Evolutionary conservation across 176 grass and related monocot genomes (phyloP).

Genomic region (Carex pumila): DNA sequence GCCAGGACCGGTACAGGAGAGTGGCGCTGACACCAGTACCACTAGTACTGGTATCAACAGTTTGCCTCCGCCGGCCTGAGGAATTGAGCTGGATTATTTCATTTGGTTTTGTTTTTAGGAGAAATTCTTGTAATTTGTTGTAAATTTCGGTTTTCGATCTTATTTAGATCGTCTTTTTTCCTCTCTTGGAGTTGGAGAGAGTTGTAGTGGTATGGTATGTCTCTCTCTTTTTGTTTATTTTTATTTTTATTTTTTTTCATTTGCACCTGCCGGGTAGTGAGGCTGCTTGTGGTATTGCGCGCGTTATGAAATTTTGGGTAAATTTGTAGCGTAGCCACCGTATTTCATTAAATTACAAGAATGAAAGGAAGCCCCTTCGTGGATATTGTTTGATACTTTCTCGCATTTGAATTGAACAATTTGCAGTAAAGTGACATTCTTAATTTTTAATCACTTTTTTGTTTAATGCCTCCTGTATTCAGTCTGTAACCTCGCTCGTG

Average conservation of each 20-base stretch:
- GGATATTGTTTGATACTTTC: neutral
- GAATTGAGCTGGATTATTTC: constrained; percentile 6
- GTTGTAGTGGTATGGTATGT: neutral
- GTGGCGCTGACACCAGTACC: neutral
- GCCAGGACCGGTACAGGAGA: neutral
- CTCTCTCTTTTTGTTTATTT: neutral
- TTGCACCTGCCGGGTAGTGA: neutral
- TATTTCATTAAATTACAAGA: neutral
- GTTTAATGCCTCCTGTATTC: neutral
- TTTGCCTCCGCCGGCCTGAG: constrained; percentile 4
- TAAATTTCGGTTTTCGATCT: constrained; percentile 25
- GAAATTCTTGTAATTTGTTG: constrained; percentile 30
- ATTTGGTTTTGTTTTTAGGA: constrained; percentile 13
- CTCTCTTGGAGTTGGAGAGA: constrained; percentile 12
- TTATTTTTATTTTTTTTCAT: constrained; percentile 2
- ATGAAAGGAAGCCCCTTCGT: neutral
- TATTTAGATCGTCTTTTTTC: constrained; percentile 26
- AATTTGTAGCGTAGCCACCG: neutral
- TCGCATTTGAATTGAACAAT: neutral
- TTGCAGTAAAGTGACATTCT: neutral
- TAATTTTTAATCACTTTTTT: neutral
- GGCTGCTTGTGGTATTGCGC: constrained; percentile 12
- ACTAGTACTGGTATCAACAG: neutral
- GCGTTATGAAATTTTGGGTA: constrained; percentile 11
- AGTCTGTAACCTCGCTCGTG: neutral